Evolutionary conservation across 2,329 filamentous ascomycete genomes (phyloP), one percentile per base, ranked within the genome.

Genomic region (Basipetospora sp.): DNA sequence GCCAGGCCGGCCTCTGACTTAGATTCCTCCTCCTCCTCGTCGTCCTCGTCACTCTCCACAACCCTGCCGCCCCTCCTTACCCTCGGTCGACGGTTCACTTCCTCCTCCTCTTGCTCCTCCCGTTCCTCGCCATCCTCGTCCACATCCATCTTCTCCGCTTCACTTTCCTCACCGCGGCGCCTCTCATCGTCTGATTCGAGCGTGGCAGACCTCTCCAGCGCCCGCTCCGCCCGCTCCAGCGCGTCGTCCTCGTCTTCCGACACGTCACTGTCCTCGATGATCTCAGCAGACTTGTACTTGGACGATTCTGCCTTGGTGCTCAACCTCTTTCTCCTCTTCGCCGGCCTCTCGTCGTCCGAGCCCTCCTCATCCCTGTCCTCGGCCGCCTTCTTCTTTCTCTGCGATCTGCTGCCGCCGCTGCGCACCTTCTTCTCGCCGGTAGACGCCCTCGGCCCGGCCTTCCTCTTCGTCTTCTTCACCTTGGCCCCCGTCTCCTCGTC

Each of bases 211-310:
- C 44, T 47, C 32, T 51, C 52, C 9, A 56, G 43, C 22, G 38
- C 43, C 13, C 51, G 42, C 44, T 54, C 52, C 2, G 52, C 52
- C 31, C 45, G 34, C 32, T 54, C 53, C 6, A 54, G 48, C 32
- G 32, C 31, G n/a, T 41, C 42, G 19, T 38, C 42, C 35, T 45
- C 47, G 9, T 56, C 63, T 3, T 66, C 67, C 10, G 71, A 71
- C 13, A 71, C 73, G 45, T 82, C 78, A 43, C 78, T 84, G 44
- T 88, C 81, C 31, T 84, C 79, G 19, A 94, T 76, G 44, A 86
- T 74, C 57, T 93, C 86, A 2, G 72, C 77, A 36, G 80, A 87
- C 69, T 94, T 94, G 67, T 74, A 93, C 58, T 93, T 92, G 54
- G 38, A 17, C 19, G 51, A 49, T 38, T 59, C 57, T 43, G 59